Evolutionary conservation across 2,329 filamentous ascomycete species (phyloP), one percentile per base, ranked within the genome.

Genomic region (Aureobasidium sp.): DNA sequence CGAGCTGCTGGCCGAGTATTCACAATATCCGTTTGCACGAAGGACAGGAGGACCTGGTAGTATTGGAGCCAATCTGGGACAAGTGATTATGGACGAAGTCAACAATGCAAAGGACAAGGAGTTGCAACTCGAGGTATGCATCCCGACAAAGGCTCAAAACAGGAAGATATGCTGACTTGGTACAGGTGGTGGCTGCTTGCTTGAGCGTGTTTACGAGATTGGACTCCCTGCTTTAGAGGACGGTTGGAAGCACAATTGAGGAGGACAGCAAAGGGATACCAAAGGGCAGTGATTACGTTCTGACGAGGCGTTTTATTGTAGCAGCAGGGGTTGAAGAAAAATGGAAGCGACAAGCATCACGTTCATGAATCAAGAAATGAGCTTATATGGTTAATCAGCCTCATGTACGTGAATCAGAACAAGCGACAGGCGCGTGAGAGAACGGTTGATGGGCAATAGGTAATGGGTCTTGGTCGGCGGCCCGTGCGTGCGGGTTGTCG

Each of bases 131-230:
- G 94, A 99, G 84, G 93, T 96, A 77, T 72, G 81, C 74, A 64
- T 48, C 1, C 37, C 2, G 61, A 20, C 29, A 27, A 17, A 66
- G 41, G 23, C 23, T 26, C 50, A 10, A 50, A 58, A 32, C 8
- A 29, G 41, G 47, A 37, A 53, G 34, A 55, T 42, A 27, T 48
- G 23, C 69, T 74, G 64, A 75, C 52, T 34, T 53, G 63, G 23
- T 48, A 63, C 64, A 87, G 84, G 86, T 90, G 71, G 91, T 99
- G 60, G 92, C 94, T 58, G 94, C 94, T 68, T 97, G 94, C 76
- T 79, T 99, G 75, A 96, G 89, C 78, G 94, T 99, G 71, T 99
- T 99, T 76, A 99, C 94, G 67, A 86, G 93, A 73, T 88, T 99
- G 71, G 94, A 99, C 79, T 97, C 94, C 57, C 82, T 99, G 65